Percentiles rank a stretch among this genome's conserved stretches.
Conservation (phyloP, 371 early-diverging fungal genomes). For the Lichtheimia hyalospora region DNA sequence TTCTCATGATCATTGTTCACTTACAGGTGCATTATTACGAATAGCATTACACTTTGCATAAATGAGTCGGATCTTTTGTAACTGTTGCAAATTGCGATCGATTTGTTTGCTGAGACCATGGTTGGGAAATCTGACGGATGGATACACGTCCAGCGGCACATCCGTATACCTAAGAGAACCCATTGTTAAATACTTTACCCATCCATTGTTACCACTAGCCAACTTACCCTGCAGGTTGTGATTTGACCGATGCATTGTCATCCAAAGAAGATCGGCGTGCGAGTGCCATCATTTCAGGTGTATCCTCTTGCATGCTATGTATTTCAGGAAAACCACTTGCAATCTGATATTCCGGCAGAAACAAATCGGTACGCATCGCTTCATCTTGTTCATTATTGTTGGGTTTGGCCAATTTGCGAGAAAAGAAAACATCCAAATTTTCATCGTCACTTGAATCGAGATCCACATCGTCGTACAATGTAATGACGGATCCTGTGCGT, state of each 20-base stretch:
- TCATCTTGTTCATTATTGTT: slow-evolving; percentile 37
- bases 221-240: no score
- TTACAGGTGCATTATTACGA: slow-evolving; percentile 62
- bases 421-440: slow-evolving; percentile 55
- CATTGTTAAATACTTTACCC: background rate
- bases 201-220: background rate
- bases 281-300: background rate
- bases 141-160: slow-evolving; percentile 58
- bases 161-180: slow-evolving; percentile 25
- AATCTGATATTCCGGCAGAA: slow-evolving; percentile 54
- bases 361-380: slow-evolving; percentile 41
- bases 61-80: slow-evolving; percentile 67
- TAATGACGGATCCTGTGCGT: slow-evolving; percentile 21
- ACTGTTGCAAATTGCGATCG: slow-evolving; percentile 61
- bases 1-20: background rate
- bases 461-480: slow-evolving; percentile 48
- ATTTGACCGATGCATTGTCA: background rate
- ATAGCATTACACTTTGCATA: slow-evolving; percentile 76
- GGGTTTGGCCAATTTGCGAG: slow-evolving; percentile 51
- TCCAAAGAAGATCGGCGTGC: background rate
- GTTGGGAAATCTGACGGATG: slow-evolving; percentile 59
- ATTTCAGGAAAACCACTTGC: slow-evolving; percentile 56
- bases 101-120: slow-evolving; percentile 59
- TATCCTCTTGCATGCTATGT: slow-evolving; percentile 16
- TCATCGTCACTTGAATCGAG: slow-evolving; percentile 54